Conservation (phyloP, 1,284 basidiomycete genomes). For the Fomitopsis betulina region DNA sequence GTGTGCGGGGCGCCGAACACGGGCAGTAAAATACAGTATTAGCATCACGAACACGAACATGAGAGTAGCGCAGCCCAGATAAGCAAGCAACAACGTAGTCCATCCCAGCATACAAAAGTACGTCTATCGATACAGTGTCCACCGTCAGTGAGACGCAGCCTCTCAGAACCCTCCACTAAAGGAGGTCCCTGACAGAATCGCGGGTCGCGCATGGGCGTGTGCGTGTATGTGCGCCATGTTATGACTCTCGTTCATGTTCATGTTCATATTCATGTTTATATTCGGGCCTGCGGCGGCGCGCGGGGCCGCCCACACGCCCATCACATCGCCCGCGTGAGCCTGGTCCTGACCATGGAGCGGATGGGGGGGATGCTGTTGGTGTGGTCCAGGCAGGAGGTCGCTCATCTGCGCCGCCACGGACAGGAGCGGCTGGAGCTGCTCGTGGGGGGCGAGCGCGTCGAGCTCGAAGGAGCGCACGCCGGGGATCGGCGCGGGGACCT, state of each 20-base stretch:
- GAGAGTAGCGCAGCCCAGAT: background rate
- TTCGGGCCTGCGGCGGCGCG: background rate
- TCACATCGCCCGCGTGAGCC: background rate
- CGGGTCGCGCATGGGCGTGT: background rate
- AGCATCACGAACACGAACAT: background rate
- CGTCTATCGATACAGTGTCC: background rate
- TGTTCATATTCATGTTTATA: background rate
- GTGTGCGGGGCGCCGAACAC: background rate
- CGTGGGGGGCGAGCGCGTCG: constrained; percentile 9
- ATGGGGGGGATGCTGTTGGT: too few species aligned
- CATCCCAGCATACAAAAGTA: background rate
- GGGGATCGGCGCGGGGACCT: constrained; percentile 28
- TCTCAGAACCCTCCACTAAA: constrained; percentile 7
- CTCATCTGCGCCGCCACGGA: background rate
- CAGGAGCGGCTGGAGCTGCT: background rate
- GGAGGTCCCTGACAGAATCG: constrained; percentile 2
- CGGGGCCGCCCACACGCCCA: background rate
- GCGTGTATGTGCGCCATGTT: background rate
- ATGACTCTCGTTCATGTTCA: background rate
- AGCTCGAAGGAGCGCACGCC: constrained; percentile 24
- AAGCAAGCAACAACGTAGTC: background rate
- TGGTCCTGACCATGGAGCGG: background rate
- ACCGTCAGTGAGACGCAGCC: background rate
- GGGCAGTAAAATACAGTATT: background rate
- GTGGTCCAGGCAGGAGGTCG: background rate